phyloP scores from a whole-genome alignment of 208 protist genomes.

The Leptomonas pyrrhocoris region DNA sequence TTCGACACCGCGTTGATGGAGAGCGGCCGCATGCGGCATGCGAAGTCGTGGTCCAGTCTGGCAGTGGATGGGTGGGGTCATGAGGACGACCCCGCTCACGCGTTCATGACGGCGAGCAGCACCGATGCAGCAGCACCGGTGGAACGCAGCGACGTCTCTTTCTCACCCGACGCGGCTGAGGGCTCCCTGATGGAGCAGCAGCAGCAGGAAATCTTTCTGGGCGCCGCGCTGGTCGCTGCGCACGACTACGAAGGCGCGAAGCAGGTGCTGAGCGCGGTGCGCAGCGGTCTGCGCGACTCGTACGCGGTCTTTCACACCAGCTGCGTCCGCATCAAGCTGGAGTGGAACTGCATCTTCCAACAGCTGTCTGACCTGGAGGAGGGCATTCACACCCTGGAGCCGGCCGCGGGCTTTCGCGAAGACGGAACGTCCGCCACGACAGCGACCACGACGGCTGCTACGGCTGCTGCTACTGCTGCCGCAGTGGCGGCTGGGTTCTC shows the following conservation, averaged over 20 bases:
- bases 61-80: not conserved
- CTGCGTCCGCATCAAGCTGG: slow-evolving; percentile 70
- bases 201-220: slow-evolving; percentile 67
- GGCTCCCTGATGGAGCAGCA: slow-evolving; percentile 42
- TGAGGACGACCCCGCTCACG: not conserved
- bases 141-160: not conserved
- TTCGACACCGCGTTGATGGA: not conserved
- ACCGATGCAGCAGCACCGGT: not conserved
- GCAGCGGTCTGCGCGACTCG: slow-evolving; percentile 53
- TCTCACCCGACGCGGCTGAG: slow-evolving; percentile 3
- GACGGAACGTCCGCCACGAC: slow-evolving; percentile 8
- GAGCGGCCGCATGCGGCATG: not conserved
- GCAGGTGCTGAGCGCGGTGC: slow-evolving; percentile 47
- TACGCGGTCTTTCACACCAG: slow-evolving; percentile 81
- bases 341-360: slow-evolving; percentile 81
- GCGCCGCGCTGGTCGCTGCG: slow-evolving; percentile 52
- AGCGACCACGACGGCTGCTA: not conserved
- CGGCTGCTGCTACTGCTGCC: not conserved
- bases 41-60: slow-evolving; percentile 8
- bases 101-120: not conserved
- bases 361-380: slow-evolving; percentile 87
- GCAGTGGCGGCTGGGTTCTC: not conserved
- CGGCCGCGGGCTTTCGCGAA: slow-evolving; percentile 25
- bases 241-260: slow-evolving; percentile 72
- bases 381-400: slow-evolving; percentile 78